Evolutionary conservation across 176 grass and related monocot species (phyloP).

Genomic region (Thinopyrum elongatum): DNA sequence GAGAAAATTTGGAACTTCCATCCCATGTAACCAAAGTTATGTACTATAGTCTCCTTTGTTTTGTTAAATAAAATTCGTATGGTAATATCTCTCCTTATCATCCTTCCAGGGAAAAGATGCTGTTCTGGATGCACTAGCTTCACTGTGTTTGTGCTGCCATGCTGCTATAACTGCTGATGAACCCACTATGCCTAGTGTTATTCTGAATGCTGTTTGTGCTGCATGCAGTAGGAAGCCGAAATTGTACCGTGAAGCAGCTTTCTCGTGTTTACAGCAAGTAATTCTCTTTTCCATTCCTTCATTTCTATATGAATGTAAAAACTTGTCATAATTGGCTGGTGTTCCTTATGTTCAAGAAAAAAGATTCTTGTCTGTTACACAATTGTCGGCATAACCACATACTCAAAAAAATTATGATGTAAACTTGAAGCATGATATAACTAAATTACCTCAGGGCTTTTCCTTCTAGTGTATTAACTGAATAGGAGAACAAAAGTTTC

Average conservation of each 20-base stretch:
- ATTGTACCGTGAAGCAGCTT: constrained; percentile 84
- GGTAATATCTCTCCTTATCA: constrained; percentile 4
- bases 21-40: neutral
- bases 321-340: constrained; percentile 14
- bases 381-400: neutral
- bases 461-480: neutral
- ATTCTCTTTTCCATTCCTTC: constrained; percentile 36
- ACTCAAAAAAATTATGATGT: neutral
- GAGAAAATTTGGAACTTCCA: neutral
- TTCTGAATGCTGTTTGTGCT: constrained; percentile 61
- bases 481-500: neutral
- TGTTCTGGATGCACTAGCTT: constrained; percentile 80
- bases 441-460: neutral
- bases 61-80: neutral
- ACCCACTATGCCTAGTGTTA: constrained; percentile 50
- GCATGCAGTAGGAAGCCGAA: constrained; percentile 84
- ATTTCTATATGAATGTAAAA: constrained; percentile 22
- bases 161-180: constrained; percentile 66
- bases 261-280: constrained; percentile 91
- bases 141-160: constrained; percentile 82
- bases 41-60: neutral
- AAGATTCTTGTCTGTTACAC: neutral
- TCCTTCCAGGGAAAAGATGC: constrained; percentile 78
- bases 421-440: constrained; percentile 2
- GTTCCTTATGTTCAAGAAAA: constrained; percentile 22